Base-by-base conservation (phyloP, 2,329 filamentous ascomycete genomes). In the Fusarium subglutinans region DNA sequence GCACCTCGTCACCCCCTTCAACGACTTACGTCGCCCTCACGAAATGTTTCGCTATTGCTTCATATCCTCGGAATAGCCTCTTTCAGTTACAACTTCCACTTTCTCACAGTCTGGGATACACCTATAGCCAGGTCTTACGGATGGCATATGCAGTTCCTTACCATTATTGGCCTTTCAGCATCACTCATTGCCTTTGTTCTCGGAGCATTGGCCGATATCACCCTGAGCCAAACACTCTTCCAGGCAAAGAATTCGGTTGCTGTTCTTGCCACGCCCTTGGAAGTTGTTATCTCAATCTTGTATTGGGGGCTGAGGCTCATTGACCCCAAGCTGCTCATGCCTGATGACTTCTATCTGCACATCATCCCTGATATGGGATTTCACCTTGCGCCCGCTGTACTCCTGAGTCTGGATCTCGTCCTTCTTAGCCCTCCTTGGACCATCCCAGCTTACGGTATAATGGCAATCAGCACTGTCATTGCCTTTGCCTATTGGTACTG, bases 401-500 rank as follows among this genome's bases (percentile, higher is more conserved):
- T 94, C 51, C 82, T 95, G 57, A 84, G 87, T 2, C 73, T 91
- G 45, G 93, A 95, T 78, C 83, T 93, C 22, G 79, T 94, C 24
- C 84, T 94, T 44, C 85, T 94, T 51, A 93, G 90, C 53, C 93
- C 93, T 17, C 93, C 93, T 2, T 94, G 92, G 90, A 91, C 91
- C 0, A 88, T 93, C 69, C 85, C 87, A 15, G 86, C 86, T 13
- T 84, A 90, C n/a, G 86, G 87, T 3, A 88, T 90, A 9, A 86
- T 93, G 77, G 83, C 84, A 3, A 78, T 93, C 33, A 90, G 89
- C 72, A 87, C 87, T 18, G 79, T 74, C 5, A 82, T 94, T 48
- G 92, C 91, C 0, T 90, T 93, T 70, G 80, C 83, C 6, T 95
- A 95, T 81, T 95, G 92, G 92, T 88, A 88, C 72, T 95, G 93